These are phyloP conservation scores for Amaranthus cruentus DNA, from an alignment of 148 eudicot genomes.

Conservation along the genomic window DNA sequence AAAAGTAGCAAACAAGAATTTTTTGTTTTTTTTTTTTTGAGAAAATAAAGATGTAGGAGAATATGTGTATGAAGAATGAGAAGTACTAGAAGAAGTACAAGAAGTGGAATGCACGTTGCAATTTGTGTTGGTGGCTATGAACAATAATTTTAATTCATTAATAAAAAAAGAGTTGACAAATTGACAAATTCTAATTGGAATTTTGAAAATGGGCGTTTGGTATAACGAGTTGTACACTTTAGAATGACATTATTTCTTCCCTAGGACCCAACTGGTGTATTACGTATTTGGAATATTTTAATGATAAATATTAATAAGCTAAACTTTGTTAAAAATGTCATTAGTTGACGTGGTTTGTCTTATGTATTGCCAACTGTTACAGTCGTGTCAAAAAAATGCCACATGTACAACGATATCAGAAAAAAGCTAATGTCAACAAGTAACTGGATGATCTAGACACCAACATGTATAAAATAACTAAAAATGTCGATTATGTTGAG, in stretches of 20 bases:
- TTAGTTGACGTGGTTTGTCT: too few relatives aligned
- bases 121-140: background rate
- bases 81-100: conserved; percentile 7
- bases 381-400: too few relatives aligned
- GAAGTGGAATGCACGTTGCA: conserved; percentile 15
- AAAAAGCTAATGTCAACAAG: too few relatives aligned
- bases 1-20: background rate
- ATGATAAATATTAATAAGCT: too few relatives aligned
- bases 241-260: background rate
- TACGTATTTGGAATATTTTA: too few relatives aligned
- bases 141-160: background rate
- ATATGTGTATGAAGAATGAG: background rate
- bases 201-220: background rate
- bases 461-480: too few relatives aligned
- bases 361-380: too few relatives aligned
- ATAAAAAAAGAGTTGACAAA: background rate
- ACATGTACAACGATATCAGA: too few relatives aligned
- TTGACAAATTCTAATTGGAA: background rate
- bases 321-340: too few relatives aligned
- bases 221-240: background rate
- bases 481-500: too few relatives aligned
- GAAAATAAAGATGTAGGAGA: background rate
- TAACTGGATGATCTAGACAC: too few relatives aligned
- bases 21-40: background rate
- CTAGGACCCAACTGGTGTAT: too few relatives aligned